phyloP scores from a whole-genome alignment of 140 eudicot species.

The Eryngium alpinum region DNA sequence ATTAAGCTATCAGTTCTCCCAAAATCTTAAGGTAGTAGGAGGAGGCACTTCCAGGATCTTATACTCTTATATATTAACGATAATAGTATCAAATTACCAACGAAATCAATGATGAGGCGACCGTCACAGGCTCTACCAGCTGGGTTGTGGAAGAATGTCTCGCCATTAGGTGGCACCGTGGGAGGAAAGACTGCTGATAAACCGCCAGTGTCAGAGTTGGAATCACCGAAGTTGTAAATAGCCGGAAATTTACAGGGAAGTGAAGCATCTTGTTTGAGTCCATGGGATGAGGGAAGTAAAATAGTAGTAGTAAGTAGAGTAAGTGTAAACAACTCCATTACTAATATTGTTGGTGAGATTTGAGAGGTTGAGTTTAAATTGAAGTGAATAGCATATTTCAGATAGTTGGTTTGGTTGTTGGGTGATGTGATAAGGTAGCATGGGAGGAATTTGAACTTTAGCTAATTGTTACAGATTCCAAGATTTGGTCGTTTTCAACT shows the following conservation, averaged over 20 bases:
- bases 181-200: constrained; percentile 4
- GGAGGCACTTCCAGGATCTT: too few species aligned
- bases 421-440: too few species aligned
- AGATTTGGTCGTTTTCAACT: too few species aligned
- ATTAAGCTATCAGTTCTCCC: too few species aligned
- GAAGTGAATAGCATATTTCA: too few species aligned
- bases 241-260: neutral
- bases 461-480: too few species aligned
- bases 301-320: neutral
- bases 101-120: constrained; percentile 47
- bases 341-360: too few species aligned
- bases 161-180: constrained; percentile 38
- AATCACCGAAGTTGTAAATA: constrained; percentile 9
- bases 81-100: constrained; percentile 26
- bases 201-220: constrained; percentile 10
- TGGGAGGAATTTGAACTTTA: too few species aligned
- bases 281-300: neutral
- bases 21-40: too few species aligned
- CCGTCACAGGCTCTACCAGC: constrained; percentile 60
- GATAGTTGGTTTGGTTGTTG: too few species aligned
- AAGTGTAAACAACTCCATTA: neutral
- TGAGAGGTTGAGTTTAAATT: too few species aligned
- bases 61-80: too few species aligned
- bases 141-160: constrained; percentile 44
- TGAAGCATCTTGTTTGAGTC: neutral